phyloP scores from a whole-genome alignment of 371 early-diverging fungal species.

The Dichotomocladium elegans region DNA sequence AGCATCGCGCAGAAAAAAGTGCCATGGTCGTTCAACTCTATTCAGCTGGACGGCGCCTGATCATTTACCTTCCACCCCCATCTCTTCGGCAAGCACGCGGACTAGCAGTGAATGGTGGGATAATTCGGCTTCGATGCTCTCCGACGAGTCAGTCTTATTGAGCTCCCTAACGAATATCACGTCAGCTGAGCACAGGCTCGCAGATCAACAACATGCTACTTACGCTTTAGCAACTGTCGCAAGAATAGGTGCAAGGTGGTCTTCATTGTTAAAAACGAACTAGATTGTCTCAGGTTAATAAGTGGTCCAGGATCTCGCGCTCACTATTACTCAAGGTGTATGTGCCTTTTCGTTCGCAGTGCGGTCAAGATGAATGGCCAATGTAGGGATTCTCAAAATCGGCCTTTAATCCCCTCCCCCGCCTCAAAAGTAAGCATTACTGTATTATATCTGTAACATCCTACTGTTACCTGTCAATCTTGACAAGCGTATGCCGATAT shows the following conservation, averaged over 20 bases:
- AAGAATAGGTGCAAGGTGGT: conserved; percentile 87
- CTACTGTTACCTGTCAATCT: conserved; percentile 71
- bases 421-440: neutral
- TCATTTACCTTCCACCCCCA: conserved; percentile 61
- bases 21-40: neutral
- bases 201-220: neutral
- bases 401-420: too few relatives aligned
- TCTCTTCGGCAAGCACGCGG: conserved; percentile 68
- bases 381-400: conserved; percentile 91
- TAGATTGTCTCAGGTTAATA: neutral
- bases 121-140: conserved; percentile 26
- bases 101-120: conserved; percentile 77
- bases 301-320: too few relatives aligned
- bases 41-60: neutral
- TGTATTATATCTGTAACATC: too few relatives aligned
- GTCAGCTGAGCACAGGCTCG: neutral
- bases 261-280: conserved; percentile 94
- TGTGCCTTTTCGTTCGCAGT: conserved; percentile 62
- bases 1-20: neutral
- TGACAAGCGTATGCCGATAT: conserved; percentile 69
- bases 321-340: neutral
- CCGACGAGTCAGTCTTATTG: conserved; percentile 13
- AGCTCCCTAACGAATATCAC: conserved; percentile 15
- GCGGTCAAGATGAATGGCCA: conserved; percentile 96
- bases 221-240: conserved; percentile 73